Base-by-base conservation (phyloP, 2,329 filamentous ascomycete species). In the Nemania abortiva region DNA sequence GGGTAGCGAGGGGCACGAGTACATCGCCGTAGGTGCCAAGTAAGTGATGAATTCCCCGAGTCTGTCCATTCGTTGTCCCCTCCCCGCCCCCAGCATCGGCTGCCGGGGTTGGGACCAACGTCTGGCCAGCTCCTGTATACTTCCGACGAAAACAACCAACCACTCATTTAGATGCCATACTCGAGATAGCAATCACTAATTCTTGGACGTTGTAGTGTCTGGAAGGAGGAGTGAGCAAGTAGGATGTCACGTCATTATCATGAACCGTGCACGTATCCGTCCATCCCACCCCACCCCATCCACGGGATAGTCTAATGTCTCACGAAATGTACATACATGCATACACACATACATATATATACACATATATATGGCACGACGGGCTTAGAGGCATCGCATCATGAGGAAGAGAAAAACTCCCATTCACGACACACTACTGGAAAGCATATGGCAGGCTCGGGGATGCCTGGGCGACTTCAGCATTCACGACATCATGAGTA, bases 1-100 rank as follows among this genome's bases (percentile, higher is more conserved):
- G 24, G 66, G 52, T 37, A 64, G 64, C 6, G 73, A 85, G 67
- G 72, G 84, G 59, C 45, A 63, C 34, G 70, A 72, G 45, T 72
- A 68, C 56, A 67, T 70, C 56, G 56, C 68, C 31, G 76, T 87
- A 71, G 82, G 86, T 87, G 42, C 68, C 22, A 70, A 70, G 69
- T 67, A 70, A 65, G 67, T 70, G 34, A 54, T 34, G 5, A 4
- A 34, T 27, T 60, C 39, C 37, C 39, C 27, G 52, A 52, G 53
- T 50, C 37, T 54, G 61, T 56, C 13, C 31, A 34, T 15, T 37
- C 34, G 52, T 37, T 37, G 31, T 22, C 29, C 20, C 6, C 15
- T 20, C 34, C 24, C 56, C n/a, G 55, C 3, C 3, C 6, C 3
- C 37, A 42, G 42, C 24, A 37, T 45, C 42, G 31, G 53, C 20